Base-by-base conservation (phyloP, 108 stramenopile genomes). In the Pseudonitzschia pungens region DNA sequence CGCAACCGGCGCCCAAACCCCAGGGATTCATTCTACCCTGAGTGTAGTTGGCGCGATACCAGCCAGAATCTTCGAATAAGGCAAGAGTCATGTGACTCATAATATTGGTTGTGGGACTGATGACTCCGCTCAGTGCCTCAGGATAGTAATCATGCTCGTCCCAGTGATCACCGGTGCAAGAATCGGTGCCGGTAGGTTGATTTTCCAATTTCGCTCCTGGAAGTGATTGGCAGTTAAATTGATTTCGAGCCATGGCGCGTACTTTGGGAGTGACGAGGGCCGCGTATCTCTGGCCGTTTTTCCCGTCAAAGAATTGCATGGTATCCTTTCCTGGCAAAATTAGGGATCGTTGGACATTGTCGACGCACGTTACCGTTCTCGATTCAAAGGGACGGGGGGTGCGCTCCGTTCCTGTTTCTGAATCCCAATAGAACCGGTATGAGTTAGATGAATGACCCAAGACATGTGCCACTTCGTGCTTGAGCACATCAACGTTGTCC, bases 101-200 rank as follows among this genome's bases (percentile, higher is more conserved):
- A 50, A 90, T 79, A 59, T 90, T 89, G 22, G 86, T 87, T 9
- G 91, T 90, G 14, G 88, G 88, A 45, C 82, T 80, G 77, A 92
- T 89, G 21, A 92, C 88, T 43, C 85, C 88, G 12, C 77, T 70
- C 44, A 94, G 68, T 21, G 82, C 68, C 66, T 92, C 89, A 1
- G 87, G 83, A 66, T 94, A 91, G 65, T 78, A 91, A 68, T 86
- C 74, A 44, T 89, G 77, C 69, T 94, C 93, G 63, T 92, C 91
- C 89, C 89, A 92, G 74, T 92, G 91, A 79, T 92, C 91, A 24
- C 93, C 93, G 0, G 88, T 86, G 71, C 93, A 94, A 12, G 88
- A 86, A 54, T 86, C 83, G 29, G 77, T 63, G 18, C 92, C 86
- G 2, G 90, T 91, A 0, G 90, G 93, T 59, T 92, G 91, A 74